Base-by-base conservation (phyloP, 164 flowering plant genomes). In the Vitis labrusca region DNA sequence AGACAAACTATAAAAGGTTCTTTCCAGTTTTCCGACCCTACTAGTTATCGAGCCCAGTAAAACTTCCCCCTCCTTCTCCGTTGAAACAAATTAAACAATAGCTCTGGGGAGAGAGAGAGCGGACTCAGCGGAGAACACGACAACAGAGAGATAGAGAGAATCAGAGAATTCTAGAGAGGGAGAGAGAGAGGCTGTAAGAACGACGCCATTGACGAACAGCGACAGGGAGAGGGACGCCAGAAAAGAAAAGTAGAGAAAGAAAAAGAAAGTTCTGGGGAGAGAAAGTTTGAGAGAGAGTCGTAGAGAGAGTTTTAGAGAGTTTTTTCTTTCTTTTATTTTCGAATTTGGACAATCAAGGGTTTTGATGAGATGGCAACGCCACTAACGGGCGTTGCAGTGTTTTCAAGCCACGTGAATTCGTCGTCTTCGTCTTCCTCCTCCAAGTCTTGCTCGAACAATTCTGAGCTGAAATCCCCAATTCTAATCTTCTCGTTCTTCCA, bases 401-500 rank as follows among this genome's bases (percentile, higher is more conserved):
- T 71, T 19, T 8, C 84, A 23, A 69, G 12, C 51, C 50, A 76
- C 15, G 73, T 62, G 8, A 67, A 59, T 44, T 65, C 55, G 19
- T 65, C 73, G 11, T 48, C 75, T n/a, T 15, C 74, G 10, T 63
- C 79, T 27, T 30, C 75, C 2, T 64, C 67, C 10, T 7, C 55
- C 23, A 56, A 60, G 3, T 47, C 55, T 30, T 73, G 66, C 50
- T 63, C 50, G 57, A 66, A 65, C 50, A 30, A 37, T 29, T 58
- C 56, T 3, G 81, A 68, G 61, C 54, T 17, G 52, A 76, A 78
- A 37, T 86, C 88, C 3, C 92, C 90, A n/a, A 79, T 86, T 55
- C 71, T 81, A 30, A 86, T 88, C n/a, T 88, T 88, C 73, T 51
- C 82, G 17, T 82, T 78, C 74, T 88, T 88, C 66, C 92, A 86